Evolutionary conservation across 2,329 filamentous ascomycete species (phyloP), one percentile per base, ranked within the genome.

Genomic region (Diaporthe capsici): DNA sequence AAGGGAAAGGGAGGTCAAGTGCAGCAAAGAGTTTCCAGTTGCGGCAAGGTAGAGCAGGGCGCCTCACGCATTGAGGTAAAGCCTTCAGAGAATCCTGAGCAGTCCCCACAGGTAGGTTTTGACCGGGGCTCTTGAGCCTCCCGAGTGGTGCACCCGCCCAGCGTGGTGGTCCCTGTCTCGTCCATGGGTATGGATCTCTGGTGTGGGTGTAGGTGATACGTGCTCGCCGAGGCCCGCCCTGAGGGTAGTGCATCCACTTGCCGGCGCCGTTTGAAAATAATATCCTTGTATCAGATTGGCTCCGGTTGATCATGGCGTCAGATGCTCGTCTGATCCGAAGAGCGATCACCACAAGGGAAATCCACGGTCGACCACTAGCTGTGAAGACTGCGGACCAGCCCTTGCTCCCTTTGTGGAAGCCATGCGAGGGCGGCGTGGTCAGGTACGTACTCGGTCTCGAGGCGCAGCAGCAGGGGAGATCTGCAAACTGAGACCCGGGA

Each of bases 401-500:
- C 65, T 73, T 53, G 44, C 44, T 74, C 72, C 49, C 22, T 67
- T 37, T 53, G 71, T 44, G 53, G 55, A 55, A 68, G 28, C 74
- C 55, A 75, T 76, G 71, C 70, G 51, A 70, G 37, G 31, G 71
- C 71, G 37, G 28, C 71, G 55, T 71, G 63, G 55, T 53, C 71
- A 65, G 71, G 63, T 76, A 76, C 71, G 57, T 70, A 76, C 71
- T 60, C 77, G 74, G 76, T 75, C 75, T 71, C 76, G 81, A 80
- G 81, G 81, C 80, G 79, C 80, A 82, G 81, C 79, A 78, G 57
- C 75, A 74, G 78, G 78, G 79, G 82, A 81, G 84, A 86, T 86
- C 83, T 82, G 74, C 85, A 81, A 81, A 79, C 83, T 86, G 84
- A 86, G 82, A 86, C 85, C 83, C 77, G 78, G 79, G 77, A 82